Conservation (phyloP, 169 alveolate genomes). For the Cryptosporidium bovis region DNA sequence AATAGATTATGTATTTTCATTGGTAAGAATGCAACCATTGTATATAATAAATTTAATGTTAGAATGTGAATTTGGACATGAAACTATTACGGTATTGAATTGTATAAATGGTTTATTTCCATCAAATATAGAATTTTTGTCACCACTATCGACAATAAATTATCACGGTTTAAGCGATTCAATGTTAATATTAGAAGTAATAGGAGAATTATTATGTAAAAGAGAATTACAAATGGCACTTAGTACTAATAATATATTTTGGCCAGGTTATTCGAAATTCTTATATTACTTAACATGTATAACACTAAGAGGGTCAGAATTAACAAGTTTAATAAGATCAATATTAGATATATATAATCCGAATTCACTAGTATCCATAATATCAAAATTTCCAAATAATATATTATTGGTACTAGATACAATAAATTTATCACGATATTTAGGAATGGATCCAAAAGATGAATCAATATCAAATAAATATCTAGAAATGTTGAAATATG, state of each 20-base stretch:
- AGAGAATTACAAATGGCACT: slow-evolving; percentile 24
- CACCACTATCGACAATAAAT: slow-evolving; percentile 6
- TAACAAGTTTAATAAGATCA: not conserved
- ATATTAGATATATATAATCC: slow-evolving; percentile 32
- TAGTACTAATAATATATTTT: slow-evolving; percentile 30
- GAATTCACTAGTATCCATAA: slow-evolving; percentile 21
- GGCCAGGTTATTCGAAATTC: slow-evolving; percentile 37
- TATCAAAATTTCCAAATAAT: slow-evolving; percentile 12
- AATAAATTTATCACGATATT: not conserved
- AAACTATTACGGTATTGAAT: slow-evolving; percentile 11
- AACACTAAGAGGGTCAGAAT: slow-evolving; percentile 34
- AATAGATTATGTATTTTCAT: slow-evolving; percentile 19
- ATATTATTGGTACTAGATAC: slow-evolving; percentile 27
- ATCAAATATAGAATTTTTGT: not conserved
- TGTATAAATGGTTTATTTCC: slow-evolving; percentile 36
- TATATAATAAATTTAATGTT: slow-evolving; percentile 27
- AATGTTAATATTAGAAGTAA: slow-evolving; percentile 15
- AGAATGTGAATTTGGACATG: slow-evolving; percentile 47
- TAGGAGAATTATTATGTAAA: slow-evolving; percentile 39
- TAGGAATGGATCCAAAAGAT: slow-evolving; percentile 14
- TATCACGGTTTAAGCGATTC: slow-evolving; percentile 45
- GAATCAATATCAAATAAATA: slow-evolving; percentile 18
- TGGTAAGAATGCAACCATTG: slow-evolving; percentile 20
- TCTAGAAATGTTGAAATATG: slow-evolving; percentile 21
- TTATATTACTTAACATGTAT: slow-evolving; percentile 17